Evolutionary conservation across 768 basidiomycete species (phyloP), one percentile per base, ranked within the genome.

Genomic region (Mycena vulgaris): DNA sequence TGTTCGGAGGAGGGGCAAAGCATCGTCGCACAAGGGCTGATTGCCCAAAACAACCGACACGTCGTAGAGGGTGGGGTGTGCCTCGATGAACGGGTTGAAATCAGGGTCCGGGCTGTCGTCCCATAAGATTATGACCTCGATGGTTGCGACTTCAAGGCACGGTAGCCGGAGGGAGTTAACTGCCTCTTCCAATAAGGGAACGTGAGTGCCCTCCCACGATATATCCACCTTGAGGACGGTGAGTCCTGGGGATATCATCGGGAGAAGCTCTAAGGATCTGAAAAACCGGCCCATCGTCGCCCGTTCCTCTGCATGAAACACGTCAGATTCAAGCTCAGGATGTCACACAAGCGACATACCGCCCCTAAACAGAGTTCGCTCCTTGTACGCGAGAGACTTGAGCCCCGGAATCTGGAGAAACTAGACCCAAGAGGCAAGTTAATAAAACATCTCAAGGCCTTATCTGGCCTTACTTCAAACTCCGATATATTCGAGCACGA

Each of bases 381-480:
- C 35, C 48, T 63, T 51, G 27, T 40, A 53, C 40, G 42, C 37
- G 51, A 63, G 48, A 40, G 62, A 63, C 49, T 63, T 53, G 51
- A 63, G 62, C 16, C 62, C 51, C 39, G 62, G 62, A 52, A 53
- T 40, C 51, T 52, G 49, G 19, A 63, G 51, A 63, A 63, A 63
- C 62, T 63, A 53, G 51, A 63, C 42, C 39, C 17, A 63, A 33
- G 49, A 52, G 51, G 62, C 49, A 14, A 63, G 49, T 63, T 45
- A 53, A 51, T 51, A 53, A 40, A 31, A 52, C 37, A 63, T 40
- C 62, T 63, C 25, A 63, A 63, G 51, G 62, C 33, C 35, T 63
- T 33, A 61, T 61, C 47, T 49, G 23, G 59, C 47, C 59, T 61
- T 49, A 61, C 59, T 61, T 61, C 59, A 61, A 61, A 61, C 59